phyloP scores from a whole-genome alignment of 1,284 basidiomycete species.

The Anthracocystis walkeri region DNA sequence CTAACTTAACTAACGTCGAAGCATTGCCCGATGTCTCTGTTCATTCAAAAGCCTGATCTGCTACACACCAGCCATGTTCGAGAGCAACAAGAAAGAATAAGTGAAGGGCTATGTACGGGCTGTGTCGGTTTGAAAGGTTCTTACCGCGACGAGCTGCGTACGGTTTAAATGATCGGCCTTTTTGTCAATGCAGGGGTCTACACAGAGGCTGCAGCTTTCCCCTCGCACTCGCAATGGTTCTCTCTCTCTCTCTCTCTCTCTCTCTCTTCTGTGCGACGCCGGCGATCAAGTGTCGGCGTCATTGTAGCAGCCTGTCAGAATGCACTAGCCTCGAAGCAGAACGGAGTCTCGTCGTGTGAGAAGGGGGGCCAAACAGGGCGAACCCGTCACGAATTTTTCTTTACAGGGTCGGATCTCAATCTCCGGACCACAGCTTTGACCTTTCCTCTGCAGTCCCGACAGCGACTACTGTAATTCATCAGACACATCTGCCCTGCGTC shows the following conservation, averaged over 20 bases:
- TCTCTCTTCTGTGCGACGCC: no score
- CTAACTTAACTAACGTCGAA: no score
- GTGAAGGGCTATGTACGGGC: not conserved
- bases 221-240: no score
- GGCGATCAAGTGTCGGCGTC: no score
- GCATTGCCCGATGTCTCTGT: no score
- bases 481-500: not conserved
- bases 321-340: not conserved
- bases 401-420: constrained; percentile 7
- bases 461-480: not conserved
- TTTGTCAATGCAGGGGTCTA: not conserved
- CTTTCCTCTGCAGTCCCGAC: not conserved
- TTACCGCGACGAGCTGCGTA: constrained; percentile 1
- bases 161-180: constrained; percentile 1
- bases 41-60: no score
- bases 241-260: no score
- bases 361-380: not conserved
- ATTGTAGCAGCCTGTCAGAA: no score
- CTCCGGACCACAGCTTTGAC: constrained; percentile 4
- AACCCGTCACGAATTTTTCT: not conserved
- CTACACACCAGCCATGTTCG: no score
- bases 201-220: not conserved
- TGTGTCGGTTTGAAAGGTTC: not conserved
- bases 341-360: not conserved
- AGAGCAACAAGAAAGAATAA: no score